Base-by-base conservation (phyloP, 1,284 basidiomycete genomes). In the Wolfiporia cocos region DNA sequence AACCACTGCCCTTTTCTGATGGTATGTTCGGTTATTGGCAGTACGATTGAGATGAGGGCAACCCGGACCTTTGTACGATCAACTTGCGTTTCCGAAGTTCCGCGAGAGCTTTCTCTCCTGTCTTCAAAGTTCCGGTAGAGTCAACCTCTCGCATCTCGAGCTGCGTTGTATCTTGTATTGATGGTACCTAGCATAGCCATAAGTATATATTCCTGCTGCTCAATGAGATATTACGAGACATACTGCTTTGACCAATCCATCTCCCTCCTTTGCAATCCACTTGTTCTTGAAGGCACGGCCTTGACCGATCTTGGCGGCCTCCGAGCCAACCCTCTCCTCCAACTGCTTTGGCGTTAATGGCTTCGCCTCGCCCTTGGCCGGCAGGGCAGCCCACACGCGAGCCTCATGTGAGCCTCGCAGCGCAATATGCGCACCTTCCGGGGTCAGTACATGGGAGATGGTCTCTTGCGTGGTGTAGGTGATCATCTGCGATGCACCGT, bases 241-340 rank as follows among this genome's bases (percentile, higher is more conserved):
- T 43, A 94, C 92, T 47, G 84, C 70, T 65, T 87, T 86, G 41
- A 97, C 81, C 47, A 97, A 81, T 17, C 92, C 90, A 50, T 81
- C 78, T 3, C 89, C 90, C 50, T 95, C 88, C 65, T 98, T 98
- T 22, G 74, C 76, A 51, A 98, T 92, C 94, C 96, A 99, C 52
- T 89, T 91, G 59, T 90, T 95, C 70, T 94, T 96, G 78, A 99
- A 97, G 18, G 95, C 96, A 50, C 89, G 81, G 21, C 86, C 86
- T 65, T 99, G 96, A 2, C 96, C 96, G 48, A 87, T 76, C 69
- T 93, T 95, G 15, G 88, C 81, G 4, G 78, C 76, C 53, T 94
- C 91, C 44, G 86, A 82, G 9, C 92, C 92, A 9, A 96, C 75
- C 42, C 68, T 63, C 51, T 76, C 74, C 67, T 88, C 86, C 11